These are phyloP conservation scores for Jatropha podagrica DNA, from an alignment of 441 rosid genomes.

Conservation along the genomic window DNA sequence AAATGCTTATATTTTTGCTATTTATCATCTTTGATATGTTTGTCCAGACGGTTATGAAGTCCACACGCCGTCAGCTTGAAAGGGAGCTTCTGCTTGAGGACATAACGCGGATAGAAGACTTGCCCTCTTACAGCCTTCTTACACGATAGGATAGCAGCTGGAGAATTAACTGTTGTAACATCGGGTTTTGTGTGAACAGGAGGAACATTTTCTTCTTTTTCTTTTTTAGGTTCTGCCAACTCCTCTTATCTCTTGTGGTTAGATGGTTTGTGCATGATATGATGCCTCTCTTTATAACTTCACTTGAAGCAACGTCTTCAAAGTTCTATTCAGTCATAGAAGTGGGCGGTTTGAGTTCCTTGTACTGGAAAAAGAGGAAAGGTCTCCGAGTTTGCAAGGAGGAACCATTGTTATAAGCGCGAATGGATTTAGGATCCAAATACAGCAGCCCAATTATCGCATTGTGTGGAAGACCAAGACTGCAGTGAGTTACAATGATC, in stretches of 20 bases:
- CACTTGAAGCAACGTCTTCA: constrained; percentile 17
- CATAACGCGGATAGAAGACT: constrained; percentile 63
- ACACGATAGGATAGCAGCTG: constrained; percentile 38
- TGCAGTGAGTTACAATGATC: background rate
- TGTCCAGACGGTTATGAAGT: constrained; percentile 85
- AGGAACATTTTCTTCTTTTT: constrained; percentile 17
- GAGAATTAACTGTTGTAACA: constrained; percentile 27
- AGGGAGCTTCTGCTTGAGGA: constrained; percentile 86
- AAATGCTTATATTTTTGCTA: background rate
- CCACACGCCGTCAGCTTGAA: constrained; percentile 87
- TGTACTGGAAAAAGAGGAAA: constrained; percentile 4
- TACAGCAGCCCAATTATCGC: background rate
- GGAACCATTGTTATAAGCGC: constrained; percentile 7
- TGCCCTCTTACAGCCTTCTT: constrained; percentile 80
- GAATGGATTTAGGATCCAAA: constrained; percentile 12
- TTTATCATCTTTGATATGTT: constrained; percentile 6
- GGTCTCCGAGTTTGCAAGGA: constrained; percentile 11
- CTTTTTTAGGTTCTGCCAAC: constrained; percentile 11
- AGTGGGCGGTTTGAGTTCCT: constrained; percentile 21
- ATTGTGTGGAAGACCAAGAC: background rate
- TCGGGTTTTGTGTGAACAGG: constrained; percentile 29
- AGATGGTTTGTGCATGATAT: constrained; percentile 28
- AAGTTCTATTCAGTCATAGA: constrained; percentile 13
- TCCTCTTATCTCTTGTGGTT: constrained; percentile 20
- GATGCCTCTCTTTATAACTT: constrained; percentile 16